Base-by-base conservation (phyloP, 306 rosid genomes). In the Acacia crassicarpa region DNA sequence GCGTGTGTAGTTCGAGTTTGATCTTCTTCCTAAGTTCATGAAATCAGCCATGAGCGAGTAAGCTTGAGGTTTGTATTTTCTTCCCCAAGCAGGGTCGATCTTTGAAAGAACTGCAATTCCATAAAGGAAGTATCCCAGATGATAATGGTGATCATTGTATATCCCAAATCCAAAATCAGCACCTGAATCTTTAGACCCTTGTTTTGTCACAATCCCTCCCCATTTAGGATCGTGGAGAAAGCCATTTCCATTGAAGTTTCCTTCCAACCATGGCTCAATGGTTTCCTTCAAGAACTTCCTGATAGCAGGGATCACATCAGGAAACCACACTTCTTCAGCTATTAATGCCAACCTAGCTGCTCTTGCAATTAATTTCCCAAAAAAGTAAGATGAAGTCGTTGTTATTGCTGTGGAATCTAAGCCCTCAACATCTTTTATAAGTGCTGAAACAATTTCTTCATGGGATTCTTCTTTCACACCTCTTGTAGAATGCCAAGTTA, bases 151-250 rank as follows among this genome's bases (percentile, higher is more conserved):
- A 80, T 93, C 97, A 82, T 93, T 92, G 68, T 87, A 94, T 9
- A 91, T 6, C 27, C 98, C 97, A 86, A 94, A 94, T 40, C 97
- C 97, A 44, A 94, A 94, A 86, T 94, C 98, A 14, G 91, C 97
- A 6, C 82, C 87, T 4, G 92, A 59, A 87, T 93, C 94, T 2
- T 25, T 43, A 14, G 91, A 77, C 76, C 98, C 98, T 84, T 85
- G 95, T 85, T 88, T 65, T 1, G 97, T 91, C 13, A 92, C 83
- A 76, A 92, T 80, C 33, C 98, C 98, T 82, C 94, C 92, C 98
- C 98, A 93, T 74, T 84, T 91, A 11, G 70, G 67, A 44, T 94
- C 98, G 80, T 89, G 81, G 1, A 90, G 83, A 88, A 94, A 94
- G 22, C 97, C 97, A 86, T 94, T 94, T 35, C 90, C 97, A 67